phyloP scores from a whole-genome alignment of 2,329 filamentous ascomycete genomes.

The Cordyceps fumosorosea region DNA sequence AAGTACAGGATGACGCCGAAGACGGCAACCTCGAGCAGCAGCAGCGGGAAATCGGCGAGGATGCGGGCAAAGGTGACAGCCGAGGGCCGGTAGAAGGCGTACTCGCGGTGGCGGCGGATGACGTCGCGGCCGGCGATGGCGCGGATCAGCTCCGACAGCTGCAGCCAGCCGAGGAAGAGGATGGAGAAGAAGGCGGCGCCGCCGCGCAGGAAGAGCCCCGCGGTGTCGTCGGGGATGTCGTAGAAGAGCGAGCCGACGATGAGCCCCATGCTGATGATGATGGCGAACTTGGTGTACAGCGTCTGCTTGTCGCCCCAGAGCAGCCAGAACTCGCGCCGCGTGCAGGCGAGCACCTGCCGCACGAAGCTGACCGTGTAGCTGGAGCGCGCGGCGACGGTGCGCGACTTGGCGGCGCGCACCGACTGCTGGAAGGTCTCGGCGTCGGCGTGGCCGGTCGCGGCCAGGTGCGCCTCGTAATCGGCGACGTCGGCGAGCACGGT shows the following conservation, averaged over 20 bases:
- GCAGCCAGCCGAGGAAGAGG: conserved; percentile 55
- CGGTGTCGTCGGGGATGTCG: conserved; percentile 51
- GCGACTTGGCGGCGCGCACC: conserved; percentile 64
- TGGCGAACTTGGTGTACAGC: conserved; percentile 72
- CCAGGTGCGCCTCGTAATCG: conserved; percentile 36
- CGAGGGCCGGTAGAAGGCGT: conserved; percentile 46
- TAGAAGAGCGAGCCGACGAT: conserved; percentile 78
- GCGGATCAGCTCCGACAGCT: conserved; percentile 71
- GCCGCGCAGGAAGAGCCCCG: conserved; percentile 53
- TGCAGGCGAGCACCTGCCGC: conserved; percentile 62
- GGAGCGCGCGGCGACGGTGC: conserved; percentile 59
- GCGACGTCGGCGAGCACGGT: conserved; percentile 53
- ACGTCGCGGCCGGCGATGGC: conserved; percentile 66
- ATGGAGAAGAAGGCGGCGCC: conserved; percentile 43
- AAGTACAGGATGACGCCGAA: conserved; percentile 71
- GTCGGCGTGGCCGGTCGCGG: conserved; percentile 50
- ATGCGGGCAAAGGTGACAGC: conserved; percentile 50
- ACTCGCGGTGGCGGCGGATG: conserved; percentile 38
- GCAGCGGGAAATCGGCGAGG: conserved; percentile 50
- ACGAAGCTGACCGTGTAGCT: conserved; percentile 70
- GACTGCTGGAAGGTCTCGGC: conserved; percentile 60
- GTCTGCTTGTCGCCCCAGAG: conserved; percentile 68
- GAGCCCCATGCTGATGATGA: conserved; percentile 65
- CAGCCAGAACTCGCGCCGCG: conserved; percentile 71
- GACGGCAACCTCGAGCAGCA: conserved; percentile 55